These are phyloP conservation scores for Chlamydomonas eustigma DNA, from an alignment of 139 green algal genomes.

Conservation along the genomic window DNA sequence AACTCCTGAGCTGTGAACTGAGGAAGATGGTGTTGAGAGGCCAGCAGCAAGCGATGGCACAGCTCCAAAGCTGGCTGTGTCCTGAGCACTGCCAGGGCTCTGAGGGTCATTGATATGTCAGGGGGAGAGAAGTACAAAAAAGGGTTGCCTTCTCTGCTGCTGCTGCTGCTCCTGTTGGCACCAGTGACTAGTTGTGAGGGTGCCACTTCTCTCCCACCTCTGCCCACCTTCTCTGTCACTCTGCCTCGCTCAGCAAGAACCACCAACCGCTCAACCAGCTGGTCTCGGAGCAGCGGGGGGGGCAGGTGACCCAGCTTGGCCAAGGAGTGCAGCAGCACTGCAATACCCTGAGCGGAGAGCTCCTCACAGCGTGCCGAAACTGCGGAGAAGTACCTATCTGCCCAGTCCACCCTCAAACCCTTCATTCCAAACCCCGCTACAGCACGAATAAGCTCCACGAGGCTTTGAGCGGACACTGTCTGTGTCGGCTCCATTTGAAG, in stretches of 20 bases:
- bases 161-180: background rate
- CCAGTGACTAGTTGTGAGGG: too few relatives aligned
- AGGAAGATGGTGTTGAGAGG: background rate
- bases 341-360: background rate
- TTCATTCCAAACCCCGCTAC: conserved; percentile 14
- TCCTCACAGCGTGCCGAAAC: background rate
- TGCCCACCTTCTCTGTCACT: too few relatives aligned
- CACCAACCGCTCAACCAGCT: background rate
- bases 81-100: conserved; percentile 13
- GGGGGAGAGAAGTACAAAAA: background rate
- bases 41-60: background rate
- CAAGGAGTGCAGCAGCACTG: conserved; percentile 1
- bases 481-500: background rate
- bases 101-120: conserved; percentile 9
- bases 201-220: too few relatives aligned
- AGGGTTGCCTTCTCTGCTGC: background rate
- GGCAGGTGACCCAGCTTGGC: conserved; percentile 1
- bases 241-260: background rate
- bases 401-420: conserved; percentile 12
- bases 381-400: background rate
- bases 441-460: conserved; percentile 12
- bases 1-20: conserved; percentile 9
- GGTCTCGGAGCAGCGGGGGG: background rate
- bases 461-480: background rate
- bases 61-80: background rate